Base-by-base conservation (phyloP, 2,329 filamentous ascomycete genomes). In the Arthrobotrys iridis region DNA sequence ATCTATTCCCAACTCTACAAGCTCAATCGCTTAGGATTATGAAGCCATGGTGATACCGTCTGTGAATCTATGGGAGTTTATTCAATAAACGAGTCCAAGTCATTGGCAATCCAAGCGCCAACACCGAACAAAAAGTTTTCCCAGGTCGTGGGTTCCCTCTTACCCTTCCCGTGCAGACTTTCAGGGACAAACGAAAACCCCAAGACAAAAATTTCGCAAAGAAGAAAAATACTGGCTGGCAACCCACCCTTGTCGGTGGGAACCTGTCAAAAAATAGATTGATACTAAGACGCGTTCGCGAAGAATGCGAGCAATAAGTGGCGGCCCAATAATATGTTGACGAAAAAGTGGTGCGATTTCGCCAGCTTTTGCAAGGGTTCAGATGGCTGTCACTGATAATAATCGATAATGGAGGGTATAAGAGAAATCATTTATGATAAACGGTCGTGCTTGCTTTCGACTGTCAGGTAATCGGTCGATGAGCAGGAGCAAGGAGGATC, bases 221-320 rank as follows among this genome's bases (percentile, higher is more conserved):
- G 5, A 11, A n/a, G 7, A 18, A 24, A 13, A 40, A 40, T 4
- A n/a, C 10, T 15, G 26, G 45, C 45, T 37, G 41, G 64, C 52
- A 37, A 24, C n/a, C 33, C 50, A n/a, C n/a, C 65, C 55, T 55
- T 62, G 65, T 57, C 57, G 24, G 35, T 46, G 35, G 57, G n/a
- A n/a, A 70, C 57, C 65, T 70, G 65, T 70, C 65, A 70, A 70
- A 70, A 70, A 70, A 70, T 63, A 70, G 37, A 63, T 63, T 55
- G 41, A 5, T 30, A 22, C 64, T 48, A 41, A 52, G 43, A 52
- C 46, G 35, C 33, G 62, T 40, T 43, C 43, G 33, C 52, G 63
- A 62, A 46, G n/a, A 43, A 67, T 26, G 41, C 20, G 45, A 52
- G 15, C 50, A 55, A 55, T 55, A 55, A 7, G 50, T 55, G 50